Evolutionary conservation across 164 flowering plant species (phyloP), one percentile per base, ranked within the genome.

Genomic region (Kalanchoe fedtschenkoi): DNA sequence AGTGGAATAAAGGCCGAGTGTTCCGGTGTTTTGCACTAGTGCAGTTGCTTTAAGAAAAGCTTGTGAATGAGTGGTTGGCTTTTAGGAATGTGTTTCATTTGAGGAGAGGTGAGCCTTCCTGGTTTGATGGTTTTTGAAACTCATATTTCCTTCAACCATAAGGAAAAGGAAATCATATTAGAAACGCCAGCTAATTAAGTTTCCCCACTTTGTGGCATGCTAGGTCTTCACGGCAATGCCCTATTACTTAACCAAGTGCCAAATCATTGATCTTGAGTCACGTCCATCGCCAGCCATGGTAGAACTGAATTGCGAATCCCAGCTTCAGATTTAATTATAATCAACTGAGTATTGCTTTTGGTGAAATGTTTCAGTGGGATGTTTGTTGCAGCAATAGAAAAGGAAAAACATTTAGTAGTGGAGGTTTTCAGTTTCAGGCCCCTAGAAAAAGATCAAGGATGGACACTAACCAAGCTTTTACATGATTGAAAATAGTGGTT

Each of bases 81-180:
- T 51, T 51, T 17, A 24, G 28, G n/a, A 42, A 19, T 42, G 14
- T 39, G 32, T 15, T 51, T 13, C 30, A 51, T 51, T 51, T 51
- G 17, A 24, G 28, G 15, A 8, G 14, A 19, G 46, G n/a, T 15
- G 3, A 13, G 46, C 46, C 14, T 6, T 26, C 32, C 11, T 51
- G 24, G 56, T 51, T 51, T 51, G 56, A 51, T 24, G 56, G 54
- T 51, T 51, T 51, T 51, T 51, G 56, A 51, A 51, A 51, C 56
- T 26, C 56, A 26, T 42, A 42, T 51, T 51, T 51, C 56, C 56
- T 51, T 51, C 56, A 10, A 51, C 56, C 15, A 30, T 32, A 51
- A 51, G 56, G 32, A 51, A 51, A n/a, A 24, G 56, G 32, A 51
- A 51, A 51, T 11, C 21, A 19, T 47, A 22, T 22, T 22, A 47